Conservation (phyloP, 2,329 filamentous ascomycete genomes). For the Xylaria sp. region DNA sequence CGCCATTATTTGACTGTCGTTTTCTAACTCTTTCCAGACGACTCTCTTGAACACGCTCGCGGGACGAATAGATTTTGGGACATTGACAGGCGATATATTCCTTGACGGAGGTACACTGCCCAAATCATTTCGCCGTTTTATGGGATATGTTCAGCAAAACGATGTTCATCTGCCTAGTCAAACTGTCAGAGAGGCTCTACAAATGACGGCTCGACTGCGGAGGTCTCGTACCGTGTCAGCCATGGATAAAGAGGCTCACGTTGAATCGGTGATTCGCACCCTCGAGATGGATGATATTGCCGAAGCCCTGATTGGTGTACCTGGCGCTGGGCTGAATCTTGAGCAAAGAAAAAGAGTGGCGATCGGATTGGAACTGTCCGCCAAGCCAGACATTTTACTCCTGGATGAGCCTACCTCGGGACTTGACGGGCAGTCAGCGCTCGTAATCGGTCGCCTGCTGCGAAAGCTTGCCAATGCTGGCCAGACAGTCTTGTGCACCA, state of each 20-base stretch:
- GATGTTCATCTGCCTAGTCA: constrained; percentile 71
- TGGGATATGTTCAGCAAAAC: constrained; percentile 70
- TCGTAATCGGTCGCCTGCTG: constrained; percentile 66
- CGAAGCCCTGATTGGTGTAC: not conserved
- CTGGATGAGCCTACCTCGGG: constrained; percentile 64
- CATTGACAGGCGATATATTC: constrained; percentile 78
- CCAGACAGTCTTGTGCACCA: constrained; percentile 65
- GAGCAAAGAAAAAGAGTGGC: constrained; percentile 1
- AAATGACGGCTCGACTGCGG: constrained; percentile 69
- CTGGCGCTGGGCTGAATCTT: not conserved
- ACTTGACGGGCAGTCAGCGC: constrained; percentile 63
- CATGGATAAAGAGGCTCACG: constrained; percentile 70
- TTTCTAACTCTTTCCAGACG: constrained; percentile 9
- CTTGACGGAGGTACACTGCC: constrained; percentile 76
- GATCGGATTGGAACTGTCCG: not conserved
- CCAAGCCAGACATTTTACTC: not conserved
- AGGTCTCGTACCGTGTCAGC: constrained; percentile 62
- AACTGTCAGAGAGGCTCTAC: constrained; percentile 69
- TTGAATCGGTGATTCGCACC: constrained; percentile 59
- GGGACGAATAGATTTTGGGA: constrained; percentile 76
- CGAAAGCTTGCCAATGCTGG: constrained; percentile 65
- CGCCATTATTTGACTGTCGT: no score
- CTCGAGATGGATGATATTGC: constrained; percentile 23
- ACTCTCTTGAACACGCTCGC: constrained; percentile 34
- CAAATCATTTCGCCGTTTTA: constrained; percentile 79